These are phyloP conservation scores for Cyclotella kingstonii DNA, from an alignment of 108 stramenopile genomes.

Conservation along the genomic window DNA sequence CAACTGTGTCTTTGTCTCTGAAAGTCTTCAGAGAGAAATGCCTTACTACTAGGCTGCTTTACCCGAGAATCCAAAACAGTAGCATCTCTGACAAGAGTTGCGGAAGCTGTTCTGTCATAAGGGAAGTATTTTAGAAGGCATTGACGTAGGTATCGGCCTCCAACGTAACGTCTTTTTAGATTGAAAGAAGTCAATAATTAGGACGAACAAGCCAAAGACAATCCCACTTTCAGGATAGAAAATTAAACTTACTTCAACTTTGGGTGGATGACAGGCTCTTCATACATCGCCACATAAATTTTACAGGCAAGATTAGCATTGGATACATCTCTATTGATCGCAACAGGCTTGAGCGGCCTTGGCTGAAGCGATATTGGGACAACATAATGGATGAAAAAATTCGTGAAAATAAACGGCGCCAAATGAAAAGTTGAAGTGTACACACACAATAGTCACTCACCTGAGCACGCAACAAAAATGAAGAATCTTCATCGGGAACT, in stretches of 20 bases:
- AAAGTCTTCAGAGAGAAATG: constrained; percentile 30
- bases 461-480: constrained; percentile 77
- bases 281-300: constrained; percentile 77
- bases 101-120: constrained; percentile 70
- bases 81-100: constrained; percentile 45
- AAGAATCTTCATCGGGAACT: constrained; percentile 87
- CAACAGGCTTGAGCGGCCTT: constrained; percentile 61
- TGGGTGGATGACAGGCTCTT: constrained; percentile 64
- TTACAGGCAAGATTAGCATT: constrained; percentile 71
- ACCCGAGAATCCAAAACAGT: constrained; percentile 50
- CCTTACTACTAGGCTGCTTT: constrained; percentile 8
- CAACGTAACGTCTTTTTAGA: constrained; percentile 37
- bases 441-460: constrained; percentile 10
- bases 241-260: constrained; percentile 31
- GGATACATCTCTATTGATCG: constrained; percentile 72
- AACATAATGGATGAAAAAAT: not conserved
- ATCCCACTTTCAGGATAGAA: too few species aligned
- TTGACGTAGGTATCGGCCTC: constrained; percentile 64
- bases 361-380: constrained; percentile 22
- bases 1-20: constrained; percentile 35
- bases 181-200: not conserved
- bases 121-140: constrained; percentile 85
- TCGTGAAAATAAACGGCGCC: not conserved
- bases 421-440: not conserved
- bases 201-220: not conserved